These are phyloP conservation scores for Fraxinus sp. DNA, from an alignment of 305 asterid genomes.

Conservation along the genomic window DNA sequence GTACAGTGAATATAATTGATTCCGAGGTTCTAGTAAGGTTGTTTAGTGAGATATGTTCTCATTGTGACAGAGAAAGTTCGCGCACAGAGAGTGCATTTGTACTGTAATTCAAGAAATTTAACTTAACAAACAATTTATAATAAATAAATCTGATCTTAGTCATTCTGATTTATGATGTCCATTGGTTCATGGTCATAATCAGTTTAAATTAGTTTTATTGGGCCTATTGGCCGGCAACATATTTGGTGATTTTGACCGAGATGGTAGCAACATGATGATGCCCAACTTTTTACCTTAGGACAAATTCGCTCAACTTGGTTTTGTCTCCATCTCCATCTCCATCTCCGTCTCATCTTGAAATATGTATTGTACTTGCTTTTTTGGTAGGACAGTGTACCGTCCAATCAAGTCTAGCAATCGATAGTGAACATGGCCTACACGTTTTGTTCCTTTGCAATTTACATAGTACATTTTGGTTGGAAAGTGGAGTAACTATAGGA, in stretches of 20 bases:
- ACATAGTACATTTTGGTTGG: conserved; percentile 8
- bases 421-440: neutral
- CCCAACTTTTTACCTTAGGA: neutral
- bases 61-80: neutral
- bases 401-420: neutral
- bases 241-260: neutral
- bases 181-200: neutral
- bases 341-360: neutral
- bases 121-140: neutral
- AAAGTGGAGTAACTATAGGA: neutral
- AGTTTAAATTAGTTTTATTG: neutral
- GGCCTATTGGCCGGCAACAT: neutral
- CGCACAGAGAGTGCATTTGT: neutral
- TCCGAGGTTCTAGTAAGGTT: neutral
- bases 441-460: neutral
- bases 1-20: neutral
- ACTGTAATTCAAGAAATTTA: neutral
- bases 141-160: neutral
- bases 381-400: neutral
- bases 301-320: neutral
- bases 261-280: neutral
- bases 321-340: neutral
- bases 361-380: neutral
- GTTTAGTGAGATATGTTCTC: neutral
- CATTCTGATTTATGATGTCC: neutral